Evolutionary conservation across 768 basidiomycete genomes (phyloP).

Genomic region (Gelatoporia subvermispora): DNA sequence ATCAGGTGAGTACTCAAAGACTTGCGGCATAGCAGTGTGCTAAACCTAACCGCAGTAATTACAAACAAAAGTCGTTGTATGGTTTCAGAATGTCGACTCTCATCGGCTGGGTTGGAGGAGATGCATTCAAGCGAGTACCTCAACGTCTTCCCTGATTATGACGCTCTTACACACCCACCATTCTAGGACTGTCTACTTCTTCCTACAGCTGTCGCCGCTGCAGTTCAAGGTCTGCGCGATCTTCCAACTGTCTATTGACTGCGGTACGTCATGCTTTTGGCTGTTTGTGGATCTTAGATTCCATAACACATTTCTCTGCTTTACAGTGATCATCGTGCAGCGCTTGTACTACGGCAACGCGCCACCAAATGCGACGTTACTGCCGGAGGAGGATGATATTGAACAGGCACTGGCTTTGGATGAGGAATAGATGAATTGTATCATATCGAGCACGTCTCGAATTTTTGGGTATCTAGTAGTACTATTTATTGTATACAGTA

Average conservation of each 20-base stretch:
- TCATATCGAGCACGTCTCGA: neutral
- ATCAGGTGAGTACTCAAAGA: slow-evolving; percentile 50
- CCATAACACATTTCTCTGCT: slow-evolving; percentile 8
- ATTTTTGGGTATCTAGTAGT: no score
- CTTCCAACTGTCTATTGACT: slow-evolving; percentile 77
- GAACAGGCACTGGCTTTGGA: slow-evolving; percentile 70
- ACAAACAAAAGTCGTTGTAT: slow-evolving; percentile 72
- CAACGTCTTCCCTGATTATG: neutral
- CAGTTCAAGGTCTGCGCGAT: slow-evolving; percentile 83
- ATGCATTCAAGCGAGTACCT: slow-evolving; percentile 69
- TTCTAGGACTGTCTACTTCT: slow-evolving; percentile 73
- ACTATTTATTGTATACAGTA: no score
- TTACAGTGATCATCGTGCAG: slow-evolving; percentile 64
- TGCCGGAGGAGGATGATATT: slow-evolving; percentile 55
- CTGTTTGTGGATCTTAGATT: slow-evolving; percentile 3
- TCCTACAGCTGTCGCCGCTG: slow-evolving; percentile 62
- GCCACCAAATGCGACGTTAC: slow-evolving; percentile 48
- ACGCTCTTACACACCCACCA: neutral
- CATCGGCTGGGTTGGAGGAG: slow-evolving; percentile 80
- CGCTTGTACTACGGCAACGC: slow-evolving; percentile 69
- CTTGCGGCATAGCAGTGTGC: no score
- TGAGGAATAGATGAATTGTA: slow-evolving; percentile 40
- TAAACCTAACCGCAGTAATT: slow-evolving; percentile 48
- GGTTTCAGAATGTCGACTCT: slow-evolving; percentile 82
- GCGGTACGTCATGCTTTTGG: slow-evolving; percentile 43